Conservation (phyloP, 2,329 filamentous ascomycete genomes). For the Colletotrichum falcatum region DNA sequence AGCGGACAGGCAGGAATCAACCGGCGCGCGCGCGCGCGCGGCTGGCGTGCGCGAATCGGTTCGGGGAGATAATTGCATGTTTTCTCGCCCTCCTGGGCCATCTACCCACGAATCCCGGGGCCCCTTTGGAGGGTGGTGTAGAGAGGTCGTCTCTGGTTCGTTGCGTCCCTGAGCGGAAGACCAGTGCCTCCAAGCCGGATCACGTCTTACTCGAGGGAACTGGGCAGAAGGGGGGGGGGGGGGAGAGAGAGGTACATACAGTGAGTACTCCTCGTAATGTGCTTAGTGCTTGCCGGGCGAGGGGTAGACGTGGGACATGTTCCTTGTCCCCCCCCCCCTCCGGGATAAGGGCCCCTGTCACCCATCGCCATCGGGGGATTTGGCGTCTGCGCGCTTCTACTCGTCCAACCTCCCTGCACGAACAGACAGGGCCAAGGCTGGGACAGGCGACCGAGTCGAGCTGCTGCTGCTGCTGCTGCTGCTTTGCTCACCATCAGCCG, state of each 20-base stretch:
- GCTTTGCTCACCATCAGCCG: background rate
- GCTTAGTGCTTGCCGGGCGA: background rate
- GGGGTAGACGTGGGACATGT: constrained; percentile 12
- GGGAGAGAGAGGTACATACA: too few relatives aligned
- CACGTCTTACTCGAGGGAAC: background rate
- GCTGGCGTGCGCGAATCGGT: constrained; percentile 13
- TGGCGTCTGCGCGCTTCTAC: constrained; percentile 37
- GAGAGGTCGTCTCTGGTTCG: constrained; percentile 31
- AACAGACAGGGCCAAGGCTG: constrained; percentile 24
- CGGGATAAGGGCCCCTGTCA: constrained; percentile 15
- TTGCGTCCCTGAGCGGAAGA: constrained; percentile 38
- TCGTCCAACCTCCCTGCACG: constrained; percentile 40
- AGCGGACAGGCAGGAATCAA: background rate
- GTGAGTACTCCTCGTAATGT: too few relatives aligned
- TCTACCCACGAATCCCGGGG: background rate
- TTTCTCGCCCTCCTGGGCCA: background rate
- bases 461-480: background rate
- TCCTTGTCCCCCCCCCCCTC: constrained; percentile 1
- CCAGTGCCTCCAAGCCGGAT: constrained; percentile 2
- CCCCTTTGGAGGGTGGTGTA: constrained; percentile 31
- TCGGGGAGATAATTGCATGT: constrained; percentile 30
- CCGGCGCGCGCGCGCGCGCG: background rate
- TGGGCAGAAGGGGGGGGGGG: background rate
- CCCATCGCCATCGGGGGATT: constrained; percentile 14
- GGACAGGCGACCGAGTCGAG: background rate